Percentiles rank a stretch among this genome's conserved stretches.
phyloP scores from a whole-genome alignment of 495 filamentous ascomycete species.

The Chaetomidium leptoderma region DNA sequence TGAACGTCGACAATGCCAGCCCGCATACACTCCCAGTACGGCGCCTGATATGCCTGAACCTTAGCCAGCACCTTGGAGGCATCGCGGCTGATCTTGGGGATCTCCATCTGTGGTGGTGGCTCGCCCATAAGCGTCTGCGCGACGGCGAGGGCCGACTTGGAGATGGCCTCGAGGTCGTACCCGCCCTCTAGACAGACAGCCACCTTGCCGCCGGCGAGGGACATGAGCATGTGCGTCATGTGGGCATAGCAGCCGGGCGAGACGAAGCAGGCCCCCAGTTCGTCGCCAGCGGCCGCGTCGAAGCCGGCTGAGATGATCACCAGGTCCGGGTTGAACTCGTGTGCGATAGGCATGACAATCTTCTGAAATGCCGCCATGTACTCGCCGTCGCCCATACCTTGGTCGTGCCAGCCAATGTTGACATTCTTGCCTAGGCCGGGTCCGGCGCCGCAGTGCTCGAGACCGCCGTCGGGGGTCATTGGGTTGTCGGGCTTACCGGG shows the following conservation, averaged over 20 bases:
- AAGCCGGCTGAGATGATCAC: slow-evolving; percentile 97
- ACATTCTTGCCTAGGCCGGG: slow-evolving; percentile 82
- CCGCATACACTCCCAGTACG: slow-evolving; percentile 60
- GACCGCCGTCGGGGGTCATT: slow-evolving; percentile 60
- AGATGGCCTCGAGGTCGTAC: slow-evolving; percentile 90
- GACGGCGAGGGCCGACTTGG: slow-evolving; percentile 84
- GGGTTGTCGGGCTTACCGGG: slow-evolving; percentile 62
- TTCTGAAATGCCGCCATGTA: slow-evolving; percentile 95
- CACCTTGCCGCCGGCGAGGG: slow-evolving; percentile 84
- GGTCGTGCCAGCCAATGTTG: slow-evolving; percentile 88
- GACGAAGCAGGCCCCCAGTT: slow-evolving; percentile 86
- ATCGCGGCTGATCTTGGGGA: slow-evolving; percentile 46
- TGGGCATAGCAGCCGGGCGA: slow-evolving; percentile 89
- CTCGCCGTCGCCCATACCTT: slow-evolving; percentile 94
- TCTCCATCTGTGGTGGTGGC: slow-evolving; percentile 65
- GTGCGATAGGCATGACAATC: slow-evolving; percentile 94
- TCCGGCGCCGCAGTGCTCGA: slow-evolving; percentile 70
- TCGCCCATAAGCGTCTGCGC: slow-evolving; percentile 92
- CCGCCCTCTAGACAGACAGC: slow-evolving; percentile 92
- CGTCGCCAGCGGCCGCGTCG: slow-evolving; percentile 89
- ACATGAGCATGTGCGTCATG: slow-evolving; percentile 99
- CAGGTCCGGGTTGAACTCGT: slow-evolving; percentile 89
- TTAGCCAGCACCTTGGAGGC: slow-evolving; percentile 48
- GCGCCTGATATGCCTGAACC: slow-evolving; percentile 51
- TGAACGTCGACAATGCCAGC: slow-evolving; percentile 45